Evolutionary conservation across 176 grass and related monocot species (phyloP), one percentile per base, ranked within the genome.

Genomic region (Olyra latifolia): DNA sequence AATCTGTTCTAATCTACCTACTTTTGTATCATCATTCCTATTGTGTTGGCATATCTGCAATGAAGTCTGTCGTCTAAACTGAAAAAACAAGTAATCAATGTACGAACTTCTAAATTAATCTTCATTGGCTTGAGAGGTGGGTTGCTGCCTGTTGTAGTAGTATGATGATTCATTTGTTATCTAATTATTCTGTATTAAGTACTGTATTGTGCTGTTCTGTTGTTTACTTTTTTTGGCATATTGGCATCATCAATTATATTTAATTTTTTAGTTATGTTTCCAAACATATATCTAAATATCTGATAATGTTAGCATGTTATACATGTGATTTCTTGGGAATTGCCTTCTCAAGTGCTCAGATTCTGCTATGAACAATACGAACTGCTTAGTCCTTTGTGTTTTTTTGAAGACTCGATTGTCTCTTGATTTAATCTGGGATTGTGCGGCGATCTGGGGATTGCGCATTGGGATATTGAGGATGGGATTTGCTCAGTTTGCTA

Each of bases 391-490:
- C 22, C 77, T 66, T 23, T 81, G 29, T 78, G 60, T 89, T 81
- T 81, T 62, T 86, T 86, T 94, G 82, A 94, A 94, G 84, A 88
- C 39, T 82, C 17, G 24, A 81, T 83, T 82, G 58, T 81, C 74
- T 88, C 58, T 74, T 87, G 83, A 69, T 75, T 90, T 88, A 64
- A 90, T 88, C 75, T 88, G 78, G 85, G 78, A 87, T 85, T 93
- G 53, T 88, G 88, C 38, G 82, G 69, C 38, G 69, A 86, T 83
- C 85, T 90, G 62, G 78, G 88, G 85, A 90, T 93, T 93, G 82
- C 79, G 20, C 86, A 80, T 88, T 93, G 90, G 85, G 85, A 90
- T 87, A 84, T 85, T 90, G 78, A 90, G 85, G 77, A 88, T 93
- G 88, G 57, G 73, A 93, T 89, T 75, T 92, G 77, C 79, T 73